These are phyloP conservation scores for Tolypocladium pustulatum DNA, from an alignment of 2,329 filamentous ascomycete genomes.

Conservation along the genomic window DNA sequence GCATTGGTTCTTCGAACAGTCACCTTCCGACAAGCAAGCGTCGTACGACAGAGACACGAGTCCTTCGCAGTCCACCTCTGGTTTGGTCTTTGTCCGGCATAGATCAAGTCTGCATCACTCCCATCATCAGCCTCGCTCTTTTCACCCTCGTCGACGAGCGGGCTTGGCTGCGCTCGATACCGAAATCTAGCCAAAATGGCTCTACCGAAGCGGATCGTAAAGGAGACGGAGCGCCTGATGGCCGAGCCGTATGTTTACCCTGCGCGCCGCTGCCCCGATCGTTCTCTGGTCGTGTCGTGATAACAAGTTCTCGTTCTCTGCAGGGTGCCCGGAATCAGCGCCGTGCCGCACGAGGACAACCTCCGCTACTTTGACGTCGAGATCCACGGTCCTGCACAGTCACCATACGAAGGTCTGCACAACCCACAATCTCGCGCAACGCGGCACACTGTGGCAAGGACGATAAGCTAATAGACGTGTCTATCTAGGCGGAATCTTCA, in stretches of 20 bases:
- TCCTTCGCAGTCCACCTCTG: not conserved
- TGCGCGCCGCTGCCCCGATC: not conserved
- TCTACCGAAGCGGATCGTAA: conserved; percentile 92
- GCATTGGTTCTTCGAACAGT: not conserved
- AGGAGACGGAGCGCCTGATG: conserved; percentile 96
- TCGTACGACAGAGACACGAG: not conserved
- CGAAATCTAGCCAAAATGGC: conserved; percentile 39
- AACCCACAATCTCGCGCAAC: not conserved
- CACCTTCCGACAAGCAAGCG: not conserved
- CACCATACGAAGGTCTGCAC: conserved; percentile 76
- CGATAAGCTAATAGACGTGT: not conserved
- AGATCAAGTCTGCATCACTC: not conserved
- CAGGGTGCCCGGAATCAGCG: conserved; percentile 93
- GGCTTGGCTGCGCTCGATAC: not conserved
- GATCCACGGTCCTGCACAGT: conserved; percentile 84
- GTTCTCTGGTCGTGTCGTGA: not conserved
- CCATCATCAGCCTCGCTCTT: not conserved
- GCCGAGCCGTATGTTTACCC: conserved; percentile 71
- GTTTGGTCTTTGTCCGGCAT: not conserved
- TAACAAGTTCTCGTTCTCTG: conserved; percentile 9
- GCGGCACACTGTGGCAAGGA: not conserved
- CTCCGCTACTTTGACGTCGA: conserved; percentile 96
- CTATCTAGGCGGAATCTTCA: conserved; percentile 66
- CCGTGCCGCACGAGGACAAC: conserved; percentile 93
- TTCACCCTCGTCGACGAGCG: not conserved